Evolutionary conservation across 78 protist genomes (phyloP), one percentile per base, ranked within the genome.

Genomic region (Chrysochromulina tobinii): DNA sequence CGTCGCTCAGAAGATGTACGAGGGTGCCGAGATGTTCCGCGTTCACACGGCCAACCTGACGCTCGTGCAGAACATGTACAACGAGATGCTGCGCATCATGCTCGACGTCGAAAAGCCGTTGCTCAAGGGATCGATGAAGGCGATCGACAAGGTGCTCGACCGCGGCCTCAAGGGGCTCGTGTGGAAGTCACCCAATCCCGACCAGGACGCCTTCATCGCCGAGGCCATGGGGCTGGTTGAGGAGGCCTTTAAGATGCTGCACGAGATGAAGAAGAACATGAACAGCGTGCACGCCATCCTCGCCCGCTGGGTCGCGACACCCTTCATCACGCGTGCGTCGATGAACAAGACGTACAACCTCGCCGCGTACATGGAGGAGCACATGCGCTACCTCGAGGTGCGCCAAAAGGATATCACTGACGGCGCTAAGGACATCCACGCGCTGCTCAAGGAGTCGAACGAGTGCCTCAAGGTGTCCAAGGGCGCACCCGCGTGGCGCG

Each of bases 81-180:
- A 97, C 94, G 15, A 53, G 48, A 88, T 94, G 87, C 79, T 87
- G 18, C 23, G 2, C 79, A 75, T 75, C 48, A 67, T 95, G 50
- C 86, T 93, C n/a, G 92, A 21, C 20, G 98, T 93, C 15, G 98
- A 96, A 94, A 77, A 68, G 81, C 98, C 98, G 51, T 92, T 97
- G n/a, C 48, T 97, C 57, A 58, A 51, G 89, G 57, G 11, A 14
- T 68, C 89, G 90, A 81, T 97, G 58, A 81, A 89, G 21, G 57
- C 1, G 23, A 90, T 96, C 93, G 96, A 94, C 92, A 77, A 77
- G 59, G 89, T 77, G 27, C 96, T 95, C 25, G 83, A 93, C 55
- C n/a, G 72, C 7, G 96, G 90, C 25, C 55, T 88, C 23, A 0
- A 69, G 23, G 27, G 51, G 38, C 77, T 87, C 57, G 50, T 61